phyloP scores from a whole-genome alignment of 2,329 filamentous ascomycete genomes.

The Cladosporium phlei region DNA sequence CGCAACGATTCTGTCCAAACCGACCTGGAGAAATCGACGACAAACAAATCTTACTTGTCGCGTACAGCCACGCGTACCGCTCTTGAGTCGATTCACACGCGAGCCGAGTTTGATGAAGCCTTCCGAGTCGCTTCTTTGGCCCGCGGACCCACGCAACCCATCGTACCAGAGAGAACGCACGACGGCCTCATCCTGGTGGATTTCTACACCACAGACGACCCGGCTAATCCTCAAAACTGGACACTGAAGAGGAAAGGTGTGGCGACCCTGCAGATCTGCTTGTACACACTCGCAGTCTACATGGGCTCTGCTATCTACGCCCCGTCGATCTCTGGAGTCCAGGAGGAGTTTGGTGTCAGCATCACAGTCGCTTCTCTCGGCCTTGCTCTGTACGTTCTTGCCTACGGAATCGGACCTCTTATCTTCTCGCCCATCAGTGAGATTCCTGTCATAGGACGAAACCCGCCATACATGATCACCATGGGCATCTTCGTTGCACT shows the following conservation, averaged over 20 bases:
- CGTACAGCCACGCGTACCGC: slow-evolving; percentile 36
- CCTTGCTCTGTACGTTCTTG: slow-evolving; percentile 59
- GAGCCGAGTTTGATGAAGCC: slow-evolving; percentile 39
- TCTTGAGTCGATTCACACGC: slow-evolving; percentile 32
- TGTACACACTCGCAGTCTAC: slow-evolving; percentile 59
- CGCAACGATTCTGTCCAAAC: not conserved
- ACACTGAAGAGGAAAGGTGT: slow-evolving; percentile 27
- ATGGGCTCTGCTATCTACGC: slow-evolving; percentile 50
- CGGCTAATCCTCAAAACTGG: slow-evolving; percentile 33
- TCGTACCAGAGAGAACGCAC: slow-evolving; percentile 46
- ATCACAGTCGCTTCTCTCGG: slow-evolving; percentile 52
- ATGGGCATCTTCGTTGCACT: slow-evolving; percentile 66
- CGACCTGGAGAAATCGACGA: slow-evolving; percentile 22
- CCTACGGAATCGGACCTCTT: slow-evolving; percentile 59
- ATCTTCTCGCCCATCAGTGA: slow-evolving; percentile 64
- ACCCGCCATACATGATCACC: slow-evolving; percentile 62
- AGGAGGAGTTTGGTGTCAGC: slow-evolving; percentile 50
- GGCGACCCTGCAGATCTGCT: slow-evolving; percentile 35
- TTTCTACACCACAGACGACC: slow-evolving; percentile 39
- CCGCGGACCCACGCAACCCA: slow-evolving; percentile 33
- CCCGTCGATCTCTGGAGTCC: slow-evolving; percentile 43
- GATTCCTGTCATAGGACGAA: slow-evolving; percentile 62
- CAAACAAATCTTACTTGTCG: slow-evolving; percentile 15
- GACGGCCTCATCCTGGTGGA: slow-evolving; percentile 50
- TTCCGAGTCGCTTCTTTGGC: slow-evolving; percentile 30